Evolutionary conservation across 306 rosid genomes (phyloP), one percentile per base, ranked within the genome.

Genomic region (Ormosia semicastrata): DNA sequence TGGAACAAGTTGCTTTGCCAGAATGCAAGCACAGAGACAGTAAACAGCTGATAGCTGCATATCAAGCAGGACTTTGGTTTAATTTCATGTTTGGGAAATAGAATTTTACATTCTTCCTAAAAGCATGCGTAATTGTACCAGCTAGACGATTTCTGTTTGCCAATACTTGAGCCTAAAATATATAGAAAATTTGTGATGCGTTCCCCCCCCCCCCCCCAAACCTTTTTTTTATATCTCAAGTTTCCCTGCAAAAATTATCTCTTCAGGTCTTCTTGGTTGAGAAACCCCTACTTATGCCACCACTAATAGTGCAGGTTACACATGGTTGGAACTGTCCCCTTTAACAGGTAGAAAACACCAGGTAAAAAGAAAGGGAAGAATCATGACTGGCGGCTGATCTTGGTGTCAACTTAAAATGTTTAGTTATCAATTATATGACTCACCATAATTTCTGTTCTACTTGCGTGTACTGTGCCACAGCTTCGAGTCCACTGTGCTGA

Each of bases 271-370:
- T 78, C 4, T 41, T 37, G 37, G 36, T 12, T 82, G 66, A 77
- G 50, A 68, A 50, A 58, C 40, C 57, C 49, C 53, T 78, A 56
- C 71, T 81, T 57, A 81, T 67, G 80, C 67, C 57, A 44, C 52
- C 2, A 56, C 39, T 65, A 66, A 66, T 67, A 60, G 47, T 91
- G 86, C 92, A 95, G 99, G 98, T 64, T 95, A 52, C 75, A 78
- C 98, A 54, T 95, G 99, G 99, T 82, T 95, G 83, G 98, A 95
- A 89, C 83, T 95, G 73, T 88, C 89, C 64, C 99, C 97, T 73
- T 84, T 92, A 72, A 95, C 98, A 6, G 97, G 99, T 66, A 90
- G 98, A 88, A 95, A 95, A 85, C 99, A 95, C 89, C 99, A 95
- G 97, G 99, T 95, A 75, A 64, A 47, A 56, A 13, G 65, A 60